These are phyloP conservation scores for Solanum arcanum DNA, from an alignment of 257 asterid genomes.

Conservation along the genomic window DNA sequence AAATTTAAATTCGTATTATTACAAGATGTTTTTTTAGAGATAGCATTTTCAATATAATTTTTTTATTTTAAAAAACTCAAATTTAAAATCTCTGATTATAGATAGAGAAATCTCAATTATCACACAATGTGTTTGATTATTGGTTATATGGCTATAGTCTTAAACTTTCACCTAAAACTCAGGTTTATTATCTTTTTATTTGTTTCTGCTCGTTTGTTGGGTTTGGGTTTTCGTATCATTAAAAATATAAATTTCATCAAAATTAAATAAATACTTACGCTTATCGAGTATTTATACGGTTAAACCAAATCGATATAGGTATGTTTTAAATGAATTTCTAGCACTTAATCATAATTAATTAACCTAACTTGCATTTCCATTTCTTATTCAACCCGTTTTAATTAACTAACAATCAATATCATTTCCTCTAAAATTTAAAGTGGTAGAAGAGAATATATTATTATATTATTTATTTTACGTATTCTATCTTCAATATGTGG, in stretches of 20 bases:
- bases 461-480: not conserved
- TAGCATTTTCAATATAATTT: fast-evolving
- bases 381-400: not conserved
- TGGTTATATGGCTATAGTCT: not conserved
- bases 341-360: not conserved
- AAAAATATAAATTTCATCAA: too few relatives aligned
- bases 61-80: not conserved
- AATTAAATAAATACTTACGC: not conserved
- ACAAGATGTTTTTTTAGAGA: fast-evolving
- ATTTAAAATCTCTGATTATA: not conserved
- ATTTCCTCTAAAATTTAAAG: not conserved
- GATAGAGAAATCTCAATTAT: too few relatives aligned
- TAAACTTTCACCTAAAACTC: not conserved
- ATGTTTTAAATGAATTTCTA: not conserved
- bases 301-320: not conserved
- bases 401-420: too few relatives aligned
- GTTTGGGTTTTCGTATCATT: too few relatives aligned
- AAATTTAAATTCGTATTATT: not conserved
- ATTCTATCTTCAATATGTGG: not conserved
- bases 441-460: not conserved
- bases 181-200: not conserved
- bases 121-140: too few relatives aligned
- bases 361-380: not conserved
- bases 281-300: not conserved
- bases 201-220: too few relatives aligned